phyloP scores from a whole-genome alignment of 306 rosid species.

The Prunus armeniaca region DNA sequence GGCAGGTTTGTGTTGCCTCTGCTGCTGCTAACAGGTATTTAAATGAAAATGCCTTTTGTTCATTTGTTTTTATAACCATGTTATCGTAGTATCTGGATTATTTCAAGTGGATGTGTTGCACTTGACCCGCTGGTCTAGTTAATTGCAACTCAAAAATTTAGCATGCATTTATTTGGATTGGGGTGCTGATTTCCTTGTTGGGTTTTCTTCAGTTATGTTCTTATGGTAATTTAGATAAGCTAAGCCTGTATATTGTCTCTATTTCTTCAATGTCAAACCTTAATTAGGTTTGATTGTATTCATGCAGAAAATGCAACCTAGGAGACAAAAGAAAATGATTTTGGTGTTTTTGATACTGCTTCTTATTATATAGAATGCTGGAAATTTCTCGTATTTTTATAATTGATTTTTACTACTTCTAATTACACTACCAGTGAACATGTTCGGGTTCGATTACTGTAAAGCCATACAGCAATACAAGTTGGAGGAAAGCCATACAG shows the following conservation, averaged over 20 bases:
- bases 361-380: slow-evolving; percentile 13
- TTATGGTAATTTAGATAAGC: background rate
- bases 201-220: background rate
- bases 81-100: background rate
- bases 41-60: background rate
- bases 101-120: background rate
- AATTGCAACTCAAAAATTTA: background rate
- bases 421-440: no score
- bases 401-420: no score
- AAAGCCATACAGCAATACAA: no score
- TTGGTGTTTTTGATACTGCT: slow-evolving; percentile 11
- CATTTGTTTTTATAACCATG: background rate
- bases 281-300: slow-evolving; percentile 6
- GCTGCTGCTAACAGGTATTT: slow-evolving; percentile 73
- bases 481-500: no score
- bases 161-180: background rate
- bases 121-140: background rate
- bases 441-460: background rate
- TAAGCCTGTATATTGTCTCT: no score
- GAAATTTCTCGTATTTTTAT: slow-evolving; percentile 10
- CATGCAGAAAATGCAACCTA: slow-evolving; percentile 1
- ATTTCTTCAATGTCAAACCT: background rate
- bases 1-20: slow-evolving; percentile 68
- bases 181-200: background rate
- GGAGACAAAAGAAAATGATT: background rate